Evolutionary conservation across 306 rosid genomes (phyloP).

Genomic region (Vigna mungo): DNA sequence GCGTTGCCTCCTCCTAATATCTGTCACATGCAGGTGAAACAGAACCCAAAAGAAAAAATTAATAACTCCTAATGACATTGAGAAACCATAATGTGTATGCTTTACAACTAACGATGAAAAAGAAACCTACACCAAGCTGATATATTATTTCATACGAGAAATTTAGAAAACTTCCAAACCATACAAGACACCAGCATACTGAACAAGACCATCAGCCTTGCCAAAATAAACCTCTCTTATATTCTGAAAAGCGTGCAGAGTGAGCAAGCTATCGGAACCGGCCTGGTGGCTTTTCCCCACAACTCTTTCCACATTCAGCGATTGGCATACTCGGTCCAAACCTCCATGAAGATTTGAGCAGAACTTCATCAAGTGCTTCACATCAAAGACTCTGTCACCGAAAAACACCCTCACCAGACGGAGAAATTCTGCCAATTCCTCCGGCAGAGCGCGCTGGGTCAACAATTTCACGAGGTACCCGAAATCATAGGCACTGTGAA

Average conservation of each 20-base stretch:
- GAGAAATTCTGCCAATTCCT: constrained; percentile 26
- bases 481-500: constrained; percentile 43
- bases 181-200: constrained; percentile 44
- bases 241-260: constrained; percentile 41
- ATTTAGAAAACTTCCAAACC: constrained; percentile 40
- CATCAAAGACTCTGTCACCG: constrained; percentile 40
- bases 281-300: constrained; percentile 44
- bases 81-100: neutral
- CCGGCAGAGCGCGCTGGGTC: constrained; percentile 27
- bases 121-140: constrained; percentile 6
- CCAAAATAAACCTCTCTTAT: constrained; percentile 35
- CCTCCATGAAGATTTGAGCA: constrained; percentile 40
- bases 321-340: constrained; percentile 36
- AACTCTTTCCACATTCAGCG: constrained; percentile 40
- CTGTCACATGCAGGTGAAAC: neutral
- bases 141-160: constrained; percentile 12
- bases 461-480: constrained; percentile 39
- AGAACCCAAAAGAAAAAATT: constrained; percentile 3
- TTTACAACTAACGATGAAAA: neutral
- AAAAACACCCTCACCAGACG: constrained; percentile 25
- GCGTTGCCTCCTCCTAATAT: neutral
- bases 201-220: constrained; percentile 22
- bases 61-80: constrained; percentile 22
- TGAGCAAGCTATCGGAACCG: constrained; percentile 42
- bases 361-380: constrained; percentile 40